These are phyloP conservation scores for Viola odorata DNA, from an alignment of 345 rosid genomes.

Conservation along the genomic window DNA sequence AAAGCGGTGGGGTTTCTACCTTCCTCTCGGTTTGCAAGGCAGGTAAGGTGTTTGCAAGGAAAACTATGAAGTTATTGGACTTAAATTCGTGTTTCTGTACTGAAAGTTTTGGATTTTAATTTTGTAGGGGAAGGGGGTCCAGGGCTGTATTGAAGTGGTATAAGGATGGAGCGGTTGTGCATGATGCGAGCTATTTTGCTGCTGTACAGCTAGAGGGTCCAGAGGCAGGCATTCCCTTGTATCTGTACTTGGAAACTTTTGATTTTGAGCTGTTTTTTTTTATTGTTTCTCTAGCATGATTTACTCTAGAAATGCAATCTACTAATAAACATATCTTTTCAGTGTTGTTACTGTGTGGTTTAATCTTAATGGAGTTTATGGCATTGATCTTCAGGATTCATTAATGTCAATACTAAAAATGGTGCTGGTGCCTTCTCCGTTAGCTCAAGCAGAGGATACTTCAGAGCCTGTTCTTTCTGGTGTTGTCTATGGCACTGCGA, in stretches of 20 bases:
- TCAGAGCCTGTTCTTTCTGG: slow-evolving; percentile 52
- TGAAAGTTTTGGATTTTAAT: slow-evolving; percentile 7
- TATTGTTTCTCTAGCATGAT: background rate
- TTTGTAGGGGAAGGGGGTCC: slow-evolving; percentile 76
- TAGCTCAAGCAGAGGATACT: slow-evolving; percentile 32
- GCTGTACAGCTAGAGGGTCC: slow-evolving; percentile 70
- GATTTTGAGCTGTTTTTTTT: background rate
- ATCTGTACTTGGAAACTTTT: slow-evolving; percentile 3
- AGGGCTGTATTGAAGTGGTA: slow-evolving; percentile 77
- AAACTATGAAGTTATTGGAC: background rate
- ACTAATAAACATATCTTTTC: background rate
- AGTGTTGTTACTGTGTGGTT: too few species aligned
- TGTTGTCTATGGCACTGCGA: slow-evolving; percentile 46
- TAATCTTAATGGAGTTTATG: background rate
- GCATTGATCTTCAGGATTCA: slow-evolving; percentile 41
- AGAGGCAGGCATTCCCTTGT: slow-evolving; percentile 48
- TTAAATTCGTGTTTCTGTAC: background rate
- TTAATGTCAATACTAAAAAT: slow-evolving; percentile 45
- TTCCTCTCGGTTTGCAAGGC: slow-evolving; percentile 88
- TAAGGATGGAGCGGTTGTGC: slow-evolving; percentile 58
- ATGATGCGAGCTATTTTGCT: slow-evolving; percentile 66
- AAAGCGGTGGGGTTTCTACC: slow-evolving; percentile 78
- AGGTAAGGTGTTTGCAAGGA: slow-evolving; percentile 33
- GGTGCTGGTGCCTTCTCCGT: slow-evolving; percentile 56
- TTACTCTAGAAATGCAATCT: background rate